Evolutionary conservation across 2,329 filamentous ascomycete genomes (phyloP).

Genomic region (Colletotrichum sp.): DNA sequence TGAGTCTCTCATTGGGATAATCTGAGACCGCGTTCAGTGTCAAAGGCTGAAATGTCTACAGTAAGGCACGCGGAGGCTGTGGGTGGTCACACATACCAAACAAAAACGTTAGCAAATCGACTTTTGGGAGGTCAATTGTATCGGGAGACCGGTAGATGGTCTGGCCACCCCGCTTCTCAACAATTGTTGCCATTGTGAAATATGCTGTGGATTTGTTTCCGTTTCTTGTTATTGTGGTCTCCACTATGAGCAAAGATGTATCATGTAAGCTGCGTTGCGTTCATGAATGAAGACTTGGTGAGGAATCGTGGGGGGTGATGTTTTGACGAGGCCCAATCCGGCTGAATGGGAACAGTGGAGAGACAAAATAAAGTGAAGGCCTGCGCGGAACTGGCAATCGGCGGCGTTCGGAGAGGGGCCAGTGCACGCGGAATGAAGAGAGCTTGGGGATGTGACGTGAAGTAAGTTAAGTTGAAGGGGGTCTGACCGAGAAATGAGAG

Average conservation of each 20-base stretch:
- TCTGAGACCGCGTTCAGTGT: not conserved
- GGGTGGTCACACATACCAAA: slow-evolving; percentile 38
- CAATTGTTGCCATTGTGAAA: slow-evolving; percentile 11
- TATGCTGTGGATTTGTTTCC: not conserved
- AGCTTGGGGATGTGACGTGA: not conserved
- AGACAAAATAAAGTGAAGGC: not conserved
- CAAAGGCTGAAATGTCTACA: no score
- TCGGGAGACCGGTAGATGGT: slow-evolving; percentile 42
- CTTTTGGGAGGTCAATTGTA: slow-evolving; percentile 35
- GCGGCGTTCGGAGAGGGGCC: not conserved
- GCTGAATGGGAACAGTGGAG: not conserved
- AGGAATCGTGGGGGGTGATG: not conserved
- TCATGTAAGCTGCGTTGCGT: not conserved
- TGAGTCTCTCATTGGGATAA: slow-evolving; percentile 7
- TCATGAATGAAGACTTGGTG: not conserved
- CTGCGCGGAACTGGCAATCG: not conserved
- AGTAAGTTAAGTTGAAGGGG: not conserved
- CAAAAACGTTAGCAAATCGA: slow-evolving; percentile 48
- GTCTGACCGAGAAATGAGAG: not conserved
- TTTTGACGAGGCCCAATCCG: not conserved
- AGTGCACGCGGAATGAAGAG: not conserved
- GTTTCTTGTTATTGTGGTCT: not conserved
- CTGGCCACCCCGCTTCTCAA: slow-evolving; percentile 15
- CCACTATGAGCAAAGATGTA: not conserved
- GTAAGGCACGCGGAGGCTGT: not conserved